Percentiles rank a stretch among this genome's conserved stretches.
Evolutionary conservation across 73 alveolate species (phyloP).

Genomic region (Paraurostyla sp.): DNA sequence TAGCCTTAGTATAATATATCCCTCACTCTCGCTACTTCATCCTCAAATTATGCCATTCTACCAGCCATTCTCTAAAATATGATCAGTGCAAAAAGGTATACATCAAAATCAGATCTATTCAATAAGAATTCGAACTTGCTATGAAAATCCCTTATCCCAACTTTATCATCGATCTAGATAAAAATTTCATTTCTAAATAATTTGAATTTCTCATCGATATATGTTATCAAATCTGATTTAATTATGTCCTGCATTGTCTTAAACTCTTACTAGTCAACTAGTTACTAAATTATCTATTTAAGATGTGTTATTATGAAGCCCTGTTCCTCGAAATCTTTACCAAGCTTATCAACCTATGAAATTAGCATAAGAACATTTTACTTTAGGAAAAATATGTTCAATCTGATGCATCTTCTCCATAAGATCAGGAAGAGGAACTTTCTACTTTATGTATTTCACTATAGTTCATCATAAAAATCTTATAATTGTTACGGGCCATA

Average conservation of each 20-base stretch:
- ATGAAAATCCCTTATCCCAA: not conserved
- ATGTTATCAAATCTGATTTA: not conserved
- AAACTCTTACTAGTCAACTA: not conserved
- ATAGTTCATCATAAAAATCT: not conserved
- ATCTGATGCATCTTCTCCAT: slow-evolving; percentile 56
- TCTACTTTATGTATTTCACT: slow-evolving; percentile 13
- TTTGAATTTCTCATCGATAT: slow-evolving; percentile 45
- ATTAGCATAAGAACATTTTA: not conserved
- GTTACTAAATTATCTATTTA: not conserved
- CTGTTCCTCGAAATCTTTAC: not conserved
- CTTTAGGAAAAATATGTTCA: slow-evolving; percentile 38
- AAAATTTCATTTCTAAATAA: not conserved
- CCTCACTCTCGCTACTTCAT: slow-evolving; percentile 17
- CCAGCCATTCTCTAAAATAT: slow-evolving; percentile 1
- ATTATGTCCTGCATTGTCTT: not conserved
- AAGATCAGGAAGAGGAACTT: slow-evolving; percentile 42
- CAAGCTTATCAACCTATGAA: slow-evolving; percentile 4
- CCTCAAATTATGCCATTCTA: slow-evolving; percentile 3
- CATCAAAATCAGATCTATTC: slow-evolving; percentile 2
- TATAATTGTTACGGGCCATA: slow-evolving; percentile 1
- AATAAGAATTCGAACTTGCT: not conserved
- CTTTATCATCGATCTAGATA: not conserved
- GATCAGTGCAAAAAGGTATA: not conserved
- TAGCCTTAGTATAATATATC: slow-evolving; percentile 27
- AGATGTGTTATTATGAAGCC: not conserved